A percentile compares a stretch with the other conserved stretches of the same genome.
Conservation (phyloP, 768 basidiomycete species). For the Kwoniella pini region DNA sequence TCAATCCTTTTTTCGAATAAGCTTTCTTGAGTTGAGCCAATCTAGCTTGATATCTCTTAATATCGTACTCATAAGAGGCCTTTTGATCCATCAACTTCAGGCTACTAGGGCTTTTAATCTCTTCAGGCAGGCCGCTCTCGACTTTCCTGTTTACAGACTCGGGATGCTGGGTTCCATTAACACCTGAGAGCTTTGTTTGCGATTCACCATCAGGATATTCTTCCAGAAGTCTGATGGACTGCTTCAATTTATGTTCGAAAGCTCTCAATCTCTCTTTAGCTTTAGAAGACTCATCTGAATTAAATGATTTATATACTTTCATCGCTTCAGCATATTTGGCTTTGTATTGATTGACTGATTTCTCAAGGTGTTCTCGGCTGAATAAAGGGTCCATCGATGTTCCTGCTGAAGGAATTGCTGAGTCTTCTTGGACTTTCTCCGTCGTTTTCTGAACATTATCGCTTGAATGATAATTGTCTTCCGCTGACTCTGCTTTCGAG, state of each 20-base stretch:
- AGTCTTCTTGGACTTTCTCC: no score
- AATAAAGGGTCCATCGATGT: no score
- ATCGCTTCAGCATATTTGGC: constrained; percentile 1
- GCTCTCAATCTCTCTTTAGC: constrained; percentile 2
- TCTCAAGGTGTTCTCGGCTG: background rate
- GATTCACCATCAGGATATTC: background rate
- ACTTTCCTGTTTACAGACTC: no score
- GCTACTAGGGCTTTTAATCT: no score
- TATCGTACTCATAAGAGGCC: no score
- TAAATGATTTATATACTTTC: background rate
- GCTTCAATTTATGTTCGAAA: background rate
- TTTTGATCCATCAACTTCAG: background rate
- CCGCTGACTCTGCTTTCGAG: no score
- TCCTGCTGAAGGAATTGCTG: no score
- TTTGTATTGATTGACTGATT: constrained; percentile 1
- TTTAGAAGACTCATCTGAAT: background rate
- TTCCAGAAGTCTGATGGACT: background rate
- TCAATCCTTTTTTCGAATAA: background rate
- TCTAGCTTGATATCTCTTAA: background rate
- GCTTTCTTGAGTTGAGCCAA: background rate
- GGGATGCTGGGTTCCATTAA: no score
- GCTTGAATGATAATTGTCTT: no score
- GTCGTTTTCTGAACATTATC: no score
- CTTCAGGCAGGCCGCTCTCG: no score
- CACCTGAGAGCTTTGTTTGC: no score